Evolutionary conservation across 192 early-diverging fungal genomes (phyloP).

Genomic region (Funneliformis geosporum): DNA sequence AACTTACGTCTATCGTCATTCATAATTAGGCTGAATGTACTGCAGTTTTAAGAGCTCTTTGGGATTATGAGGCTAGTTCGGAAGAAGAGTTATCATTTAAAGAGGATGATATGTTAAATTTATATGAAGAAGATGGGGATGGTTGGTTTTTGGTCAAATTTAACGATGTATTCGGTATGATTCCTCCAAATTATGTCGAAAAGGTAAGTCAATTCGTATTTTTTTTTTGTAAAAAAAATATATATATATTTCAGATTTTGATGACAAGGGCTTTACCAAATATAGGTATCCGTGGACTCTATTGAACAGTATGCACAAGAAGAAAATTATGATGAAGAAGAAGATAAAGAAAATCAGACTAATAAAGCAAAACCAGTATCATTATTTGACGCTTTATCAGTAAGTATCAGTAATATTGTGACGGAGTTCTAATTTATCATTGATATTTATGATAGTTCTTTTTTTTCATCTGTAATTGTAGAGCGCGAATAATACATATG

Average conservation of each 20-base stretch:
- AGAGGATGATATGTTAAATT: constrained; percentile 70
- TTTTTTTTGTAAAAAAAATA: background rate
- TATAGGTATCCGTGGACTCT: constrained; percentile 23
- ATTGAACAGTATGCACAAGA: constrained; percentile 41
- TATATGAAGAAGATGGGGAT: constrained; percentile 83
- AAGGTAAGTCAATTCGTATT: constrained; percentile 15
- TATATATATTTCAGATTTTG: background rate
- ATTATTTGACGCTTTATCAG: constrained; percentile 32
- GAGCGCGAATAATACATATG: constrained; percentile 16
- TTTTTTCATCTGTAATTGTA: background rate
- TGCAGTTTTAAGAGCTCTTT: constrained; percentile 57
- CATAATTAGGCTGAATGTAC: constrained; percentile 52
- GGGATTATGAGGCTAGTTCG: constrained; percentile 79
- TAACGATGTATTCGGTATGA: constrained; percentile 75
- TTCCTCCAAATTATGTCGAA: constrained; percentile 87
- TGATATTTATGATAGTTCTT: background rate
- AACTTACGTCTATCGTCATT: background rate
- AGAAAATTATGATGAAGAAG: constrained; percentile 10
- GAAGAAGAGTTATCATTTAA: constrained; percentile 83
- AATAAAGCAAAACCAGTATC: constrained; percentile 15
- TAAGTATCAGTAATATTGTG: constrained; percentile 24
- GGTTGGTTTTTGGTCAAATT: constrained; percentile 91
- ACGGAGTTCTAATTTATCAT: background rate
- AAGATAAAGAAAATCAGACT: background rate
- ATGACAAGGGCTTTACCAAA: background rate